Evolutionary conservation across 768 basidiomycete genomes (phyloP).

Genomic region (Clathrus columnatus): DNA sequence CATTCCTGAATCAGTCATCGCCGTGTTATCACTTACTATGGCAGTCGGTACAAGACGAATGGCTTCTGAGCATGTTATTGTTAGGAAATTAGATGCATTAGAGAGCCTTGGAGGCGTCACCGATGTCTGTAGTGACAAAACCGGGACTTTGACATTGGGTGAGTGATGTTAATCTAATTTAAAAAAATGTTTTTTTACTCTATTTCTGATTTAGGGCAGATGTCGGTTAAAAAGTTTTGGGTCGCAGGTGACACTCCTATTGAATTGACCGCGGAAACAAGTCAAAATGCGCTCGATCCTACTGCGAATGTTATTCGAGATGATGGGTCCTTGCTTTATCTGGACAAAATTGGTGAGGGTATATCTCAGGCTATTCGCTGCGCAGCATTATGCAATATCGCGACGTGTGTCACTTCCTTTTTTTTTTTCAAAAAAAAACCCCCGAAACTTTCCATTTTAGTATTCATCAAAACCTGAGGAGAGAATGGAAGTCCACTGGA

Average conservation of each 20-base stretch:
- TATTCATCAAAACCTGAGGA: no score
- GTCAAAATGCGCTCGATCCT: conserved; percentile 34
- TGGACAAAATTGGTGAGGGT: no score
- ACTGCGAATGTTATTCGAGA: conserved; percentile 18
- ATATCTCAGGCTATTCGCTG: no score
- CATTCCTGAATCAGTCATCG: conserved; percentile 18
- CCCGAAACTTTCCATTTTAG: no score
- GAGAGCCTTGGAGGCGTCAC: conserved; percentile 46
- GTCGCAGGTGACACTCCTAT: background rate
- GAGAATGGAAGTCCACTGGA: no score
- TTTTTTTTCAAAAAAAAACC: no score
- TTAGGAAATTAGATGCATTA: conserved; percentile 44
- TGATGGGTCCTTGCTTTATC: background rate
- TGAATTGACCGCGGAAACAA: conserved; percentile 20
- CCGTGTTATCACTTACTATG: conserved; percentile 44
- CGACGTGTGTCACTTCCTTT: no score
- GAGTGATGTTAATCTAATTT: conserved; percentile 34
- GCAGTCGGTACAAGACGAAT: conserved; percentile 39
- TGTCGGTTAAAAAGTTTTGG: conserved; percentile 15
- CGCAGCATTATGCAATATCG: no score
- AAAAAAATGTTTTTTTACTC: background rate
- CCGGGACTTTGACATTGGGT: conserved; percentile 42
- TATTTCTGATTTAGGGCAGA: background rate
- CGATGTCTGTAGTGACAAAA: conserved; percentile 48
- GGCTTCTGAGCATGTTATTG: conserved; percentile 36